These are phyloP conservation scores for Nepenthes gracilis DNA, from an alignment of 148 eudicot genomes.

Conservation along the genomic window DNA sequence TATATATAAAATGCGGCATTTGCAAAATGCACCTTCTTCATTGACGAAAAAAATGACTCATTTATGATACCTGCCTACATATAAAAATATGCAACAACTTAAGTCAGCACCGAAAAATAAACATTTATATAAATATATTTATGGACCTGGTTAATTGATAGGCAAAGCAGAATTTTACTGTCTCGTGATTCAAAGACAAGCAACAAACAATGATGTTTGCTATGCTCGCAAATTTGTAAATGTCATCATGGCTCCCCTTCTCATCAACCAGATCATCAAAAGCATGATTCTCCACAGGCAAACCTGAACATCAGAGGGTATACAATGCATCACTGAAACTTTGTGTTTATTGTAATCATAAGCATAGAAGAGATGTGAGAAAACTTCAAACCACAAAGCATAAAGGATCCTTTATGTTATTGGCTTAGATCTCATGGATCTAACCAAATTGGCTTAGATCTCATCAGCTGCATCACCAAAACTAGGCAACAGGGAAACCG, in stretches of 20 bases:
- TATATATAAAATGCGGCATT: background rate
- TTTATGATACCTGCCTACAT: constrained; percentile 72
- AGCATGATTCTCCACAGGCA: constrained; percentile 8
- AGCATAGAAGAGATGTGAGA: too few relatives aligned
- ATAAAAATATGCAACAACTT: constrained; percentile 6
- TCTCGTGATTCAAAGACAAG: constrained; percentile 65
- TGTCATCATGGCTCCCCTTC: constrained; percentile 70
- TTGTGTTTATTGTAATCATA: too few relatives aligned
- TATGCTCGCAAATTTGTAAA: constrained; percentile 58
- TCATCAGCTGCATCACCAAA: too few relatives aligned
- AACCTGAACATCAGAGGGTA: background rate
- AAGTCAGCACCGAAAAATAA: background rate
- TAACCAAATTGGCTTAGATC: too few relatives aligned
- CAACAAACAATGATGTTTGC: constrained; percentile 90
- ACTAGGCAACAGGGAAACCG: constrained; percentile 5
- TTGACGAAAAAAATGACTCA: constrained; percentile 58
- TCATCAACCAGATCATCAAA: constrained; percentile 59
- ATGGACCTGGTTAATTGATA: background rate
- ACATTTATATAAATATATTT: background rate
- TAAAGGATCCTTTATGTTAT: too few relatives aligned
- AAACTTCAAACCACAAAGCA: too few relatives aligned
- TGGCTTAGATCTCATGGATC: too few relatives aligned
- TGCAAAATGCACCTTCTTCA: constrained; percentile 69
- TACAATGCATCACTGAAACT: too few relatives aligned
- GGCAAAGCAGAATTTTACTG: constrained; percentile 30